These are phyloP conservation scores for Magnolia kwangsiensis DNA, from an alignment of 164 flowering plant genomes.

Conservation along the genomic window DNA sequence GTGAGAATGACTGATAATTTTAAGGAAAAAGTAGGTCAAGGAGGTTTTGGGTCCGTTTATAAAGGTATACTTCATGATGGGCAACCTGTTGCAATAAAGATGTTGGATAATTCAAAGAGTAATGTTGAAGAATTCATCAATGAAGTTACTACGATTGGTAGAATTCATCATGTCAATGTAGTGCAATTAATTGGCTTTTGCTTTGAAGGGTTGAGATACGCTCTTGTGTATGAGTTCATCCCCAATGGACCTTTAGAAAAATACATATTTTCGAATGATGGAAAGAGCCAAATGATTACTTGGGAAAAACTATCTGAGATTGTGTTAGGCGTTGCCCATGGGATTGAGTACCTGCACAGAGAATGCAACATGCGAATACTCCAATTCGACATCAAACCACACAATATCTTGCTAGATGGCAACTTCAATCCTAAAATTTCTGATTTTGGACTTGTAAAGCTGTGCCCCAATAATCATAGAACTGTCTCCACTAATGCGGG, in stretches of 20 bases:
- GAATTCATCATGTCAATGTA: constrained; percentile 16
- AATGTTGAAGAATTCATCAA: constrained; percentile 16
- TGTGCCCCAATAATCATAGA: neutral
- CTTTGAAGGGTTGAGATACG: neutral
- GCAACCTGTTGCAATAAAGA: constrained; percentile 8
- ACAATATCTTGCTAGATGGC: constrained; percentile 14
- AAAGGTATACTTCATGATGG: constrained; percentile 11
- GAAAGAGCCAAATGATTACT: neutral
- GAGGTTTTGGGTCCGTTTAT: constrained; percentile 16
- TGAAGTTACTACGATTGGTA: constrained; percentile 12
- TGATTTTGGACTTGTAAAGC: constrained; percentile 18
- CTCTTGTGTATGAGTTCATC: constrained; percentile 16
- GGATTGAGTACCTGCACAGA: constrained; percentile 12
- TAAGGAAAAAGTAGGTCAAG: constrained; percentile 12
- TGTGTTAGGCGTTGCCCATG: constrained; percentile 9
- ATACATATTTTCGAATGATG: neutral
- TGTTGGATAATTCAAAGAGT: constrained; percentile 6
- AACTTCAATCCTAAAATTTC: constrained; percentile 17
- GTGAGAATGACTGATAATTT: constrained; percentile 2
- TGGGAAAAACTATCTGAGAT: constrained; percentile 15
- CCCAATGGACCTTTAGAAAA: constrained; percentile 18
- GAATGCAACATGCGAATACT: constrained; percentile 13
- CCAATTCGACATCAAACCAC: constrained; percentile 21
- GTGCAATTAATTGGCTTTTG: constrained; percentile 14
- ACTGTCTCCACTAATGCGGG: neutral